A percentile compares a stretch with the other conserved stretches of the same genome.
Conservation (phyloP, 495 filamentous ascomycete species). For the Durotheca rogersii region DNA sequence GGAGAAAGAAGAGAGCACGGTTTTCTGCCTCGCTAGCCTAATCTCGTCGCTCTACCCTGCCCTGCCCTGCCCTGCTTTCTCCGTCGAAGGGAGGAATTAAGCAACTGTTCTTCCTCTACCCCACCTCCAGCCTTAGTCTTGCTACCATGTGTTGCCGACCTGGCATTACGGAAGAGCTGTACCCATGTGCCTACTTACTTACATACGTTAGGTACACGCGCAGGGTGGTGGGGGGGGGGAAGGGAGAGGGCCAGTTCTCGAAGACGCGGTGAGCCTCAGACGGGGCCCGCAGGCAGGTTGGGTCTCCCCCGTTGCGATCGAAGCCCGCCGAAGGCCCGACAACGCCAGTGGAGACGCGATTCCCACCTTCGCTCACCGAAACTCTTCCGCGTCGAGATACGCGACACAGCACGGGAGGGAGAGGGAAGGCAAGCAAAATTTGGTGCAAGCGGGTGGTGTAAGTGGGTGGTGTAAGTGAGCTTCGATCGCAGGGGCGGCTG, state of each 20-base stretch:
- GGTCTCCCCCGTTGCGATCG: neutral
- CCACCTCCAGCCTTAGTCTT: no score
- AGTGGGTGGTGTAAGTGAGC: neutral
- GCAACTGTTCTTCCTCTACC: no score
- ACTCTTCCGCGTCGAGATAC: neutral
- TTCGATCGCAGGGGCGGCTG: conserved; percentile 9
- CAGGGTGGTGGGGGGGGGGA: neutral
- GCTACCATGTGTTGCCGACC: no score
- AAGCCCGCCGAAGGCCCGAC: conserved; percentile 12
- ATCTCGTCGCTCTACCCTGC: no score
- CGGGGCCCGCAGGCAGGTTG: no score
- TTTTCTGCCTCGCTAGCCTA: no score
- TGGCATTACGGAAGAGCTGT: no score
- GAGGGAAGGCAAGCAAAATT: conserved; percentile 8
- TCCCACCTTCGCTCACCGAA: conserved; percentile 1
- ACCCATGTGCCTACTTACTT: conserved; percentile 9
- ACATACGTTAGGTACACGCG: neutral
- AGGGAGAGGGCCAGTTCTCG: no score
- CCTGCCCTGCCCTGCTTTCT: conserved; percentile 21
- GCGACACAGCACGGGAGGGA: conserved; percentile 4
- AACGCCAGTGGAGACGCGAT: conserved; percentile 6
- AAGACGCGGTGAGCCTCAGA: no score
- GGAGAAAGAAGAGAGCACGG: no score
- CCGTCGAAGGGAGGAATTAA: conserved; percentile 8
- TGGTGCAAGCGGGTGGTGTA: conserved; percentile 20